Evolutionary conservation across 169 alveolate genomes (phyloP), one percentile per base, ranked within the genome.

Genomic region (Plasmodium gaboni): DNA sequence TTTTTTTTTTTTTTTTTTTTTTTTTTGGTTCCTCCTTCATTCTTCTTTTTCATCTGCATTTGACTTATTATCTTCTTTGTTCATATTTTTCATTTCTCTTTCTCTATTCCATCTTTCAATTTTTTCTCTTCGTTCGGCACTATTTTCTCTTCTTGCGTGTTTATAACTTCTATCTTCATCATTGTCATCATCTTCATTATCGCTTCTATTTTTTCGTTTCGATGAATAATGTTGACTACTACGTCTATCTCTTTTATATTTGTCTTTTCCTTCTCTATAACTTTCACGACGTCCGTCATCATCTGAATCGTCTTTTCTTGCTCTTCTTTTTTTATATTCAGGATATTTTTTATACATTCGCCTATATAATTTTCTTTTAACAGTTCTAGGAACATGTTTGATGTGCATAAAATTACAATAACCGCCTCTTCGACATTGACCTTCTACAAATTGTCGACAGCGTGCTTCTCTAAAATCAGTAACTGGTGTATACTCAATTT

Each of bases 351-450:
- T 98, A 93, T 98, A 98, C 99, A 99, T 99, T 93, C 98, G 95
- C 28, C 94, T 95, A 88, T 96, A 95, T 17, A 99, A 94, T 60
- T 97, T 96, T 74, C 97, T 96, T 93, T 96, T 96, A 78, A 98
- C 94, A 42, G 97, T 95, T 48, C 98, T 95, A 32, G 99, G 98
- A 1, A 98, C 98, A 73, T 98, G 99, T 91, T 99, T 99, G 69
- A 97, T 95, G 92, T 99, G 99, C 98, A 99, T 98, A 94, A 98
- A 99, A 91, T 99, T 98, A 87, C 99, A 99, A 93, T 97, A 99
- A 26, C 99, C 99, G 13, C 99, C 99, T 67, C 99, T 96, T 48
- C 98, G 96, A 94, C 99, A 99, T 53, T 96, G 97, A 2, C 99
- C 99, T 72, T 98, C 99, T 42, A 97, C 99, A 90, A 97, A 98